Evolutionary conservation across 1,284 basidiomycete genomes (phyloP), one percentile per base, ranked within the genome.

Genomic region (Singerocomus inundabilis): DNA sequence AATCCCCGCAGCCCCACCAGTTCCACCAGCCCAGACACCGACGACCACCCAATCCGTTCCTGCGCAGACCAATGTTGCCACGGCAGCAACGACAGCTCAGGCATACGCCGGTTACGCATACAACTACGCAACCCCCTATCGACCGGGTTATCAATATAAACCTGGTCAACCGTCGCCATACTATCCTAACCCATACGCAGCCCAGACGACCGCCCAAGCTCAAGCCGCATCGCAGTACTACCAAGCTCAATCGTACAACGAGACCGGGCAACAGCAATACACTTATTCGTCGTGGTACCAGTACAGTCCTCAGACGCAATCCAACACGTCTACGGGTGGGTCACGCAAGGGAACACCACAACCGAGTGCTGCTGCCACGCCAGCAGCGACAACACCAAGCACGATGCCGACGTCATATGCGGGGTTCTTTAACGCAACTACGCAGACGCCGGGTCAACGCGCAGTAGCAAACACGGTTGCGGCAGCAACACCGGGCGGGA

Each of bases 331-430:
- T 18, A 55, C 61, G 8, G 52, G 60, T 1, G 56, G 66, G 32
- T 75, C 79, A 4, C 77, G 77, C 38, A 70, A 72, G 33, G 77
- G 71, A 10, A 82, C 81, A 9, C 80, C 80, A 3, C 77, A 79
- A 48, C 73, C 77, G 6, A 63, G 55, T 24, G 49, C 66, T 25
- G 59, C 68, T 16, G 60, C 59, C 11, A 48, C 64, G 7, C 49
- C 62, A 4, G 47, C 55, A 11, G 52, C 66, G 9, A 56, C 70
- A 26, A 60, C 58, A 41, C 63, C 63, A 10, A 52, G 59, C 21
- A 48, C 67, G 33, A 62, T 70, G 16, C 64, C 69, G 10, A 63
- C 69, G 15, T 64, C 57, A 13, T 75, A 75, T 48, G 65, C 73
- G 1, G 63, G 65, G 29, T 76, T 73, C 55, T 74, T 72, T 50